Percentiles rank a stretch among this genome's conserved stretches.
Evolutionary conservation across 1,284 basidiomycete genomes (phyloP).

Genomic region (Cryptococcus sp.): DNA sequence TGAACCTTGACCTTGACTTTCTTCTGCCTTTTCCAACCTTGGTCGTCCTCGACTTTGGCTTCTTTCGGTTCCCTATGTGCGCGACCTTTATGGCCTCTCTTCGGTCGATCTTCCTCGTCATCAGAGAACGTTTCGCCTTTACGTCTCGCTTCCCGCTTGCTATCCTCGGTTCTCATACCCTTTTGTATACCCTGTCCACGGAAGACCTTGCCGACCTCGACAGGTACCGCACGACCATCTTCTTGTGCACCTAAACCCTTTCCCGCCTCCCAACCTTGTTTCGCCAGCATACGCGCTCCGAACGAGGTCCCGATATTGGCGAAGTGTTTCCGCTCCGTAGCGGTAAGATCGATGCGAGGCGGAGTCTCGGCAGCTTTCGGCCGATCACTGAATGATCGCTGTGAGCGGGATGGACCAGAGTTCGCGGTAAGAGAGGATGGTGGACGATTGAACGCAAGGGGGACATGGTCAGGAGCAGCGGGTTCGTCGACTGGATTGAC

Average conservation of each 20-base stretch:
- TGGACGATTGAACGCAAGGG: conserved; percentile 32
- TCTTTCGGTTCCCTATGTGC: conserved; percentile 9
- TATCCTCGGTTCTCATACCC: conserved; percentile 85
- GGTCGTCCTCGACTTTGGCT: conserved; percentile 20
- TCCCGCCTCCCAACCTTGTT: conserved; percentile 88
- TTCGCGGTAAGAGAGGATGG: conserved; percentile 53
- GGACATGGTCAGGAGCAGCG: conserved; percentile 9
- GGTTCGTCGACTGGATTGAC: conserved; percentile 18
- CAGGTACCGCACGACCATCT: conserved; percentile 82
- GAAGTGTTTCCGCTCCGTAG: conserved; percentile 74
- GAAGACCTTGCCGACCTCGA: conserved; percentile 72
- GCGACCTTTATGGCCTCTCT: conserved; percentile 23
- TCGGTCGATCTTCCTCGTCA: conserved; percentile 62
- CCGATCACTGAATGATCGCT: conserved; percentile 23
- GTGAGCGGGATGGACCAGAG: conserved; percentile 52
- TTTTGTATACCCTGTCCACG: conserved; percentile 79
- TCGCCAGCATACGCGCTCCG: conserved; percentile 84
- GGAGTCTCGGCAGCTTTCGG: conserved; percentile 25
- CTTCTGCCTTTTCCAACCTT: conserved; percentile 63
- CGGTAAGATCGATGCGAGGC: conserved; percentile 58
- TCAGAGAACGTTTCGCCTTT: conserved; percentile 69
- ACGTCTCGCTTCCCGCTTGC: conserved; percentile 71
- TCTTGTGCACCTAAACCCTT: conserved; percentile 76
- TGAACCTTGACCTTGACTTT: conserved; percentile 80
- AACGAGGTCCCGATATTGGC: conserved; percentile 71